phyloP scores from a whole-genome alignment of 2,329 filamentous ascomycete species.

The Clarireedia paspali region DNA sequence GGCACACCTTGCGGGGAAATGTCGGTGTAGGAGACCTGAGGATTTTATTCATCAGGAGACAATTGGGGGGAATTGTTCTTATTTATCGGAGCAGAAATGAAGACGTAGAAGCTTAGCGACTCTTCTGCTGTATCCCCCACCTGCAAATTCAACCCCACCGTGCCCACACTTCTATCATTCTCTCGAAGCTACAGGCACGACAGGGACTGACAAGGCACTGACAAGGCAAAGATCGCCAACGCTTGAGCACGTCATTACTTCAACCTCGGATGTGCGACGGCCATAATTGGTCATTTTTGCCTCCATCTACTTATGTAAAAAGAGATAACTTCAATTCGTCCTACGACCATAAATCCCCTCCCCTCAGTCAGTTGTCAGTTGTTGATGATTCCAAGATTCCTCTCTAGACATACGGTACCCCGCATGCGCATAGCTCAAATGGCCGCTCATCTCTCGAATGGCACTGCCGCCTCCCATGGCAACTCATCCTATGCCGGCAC shows the following conservation, averaged over 20 bases:
- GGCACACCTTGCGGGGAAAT: not conserved
- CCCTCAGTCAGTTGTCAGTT: slow-evolving; percentile 2
- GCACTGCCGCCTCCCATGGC: not conserved
- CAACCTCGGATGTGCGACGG: too few relatives aligned
- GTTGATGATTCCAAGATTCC: slow-evolving; percentile 25
- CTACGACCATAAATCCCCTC: not conserved
- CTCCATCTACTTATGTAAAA: not conserved
- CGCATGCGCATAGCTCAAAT: slow-evolving; percentile 37
- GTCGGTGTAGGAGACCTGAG: not conserved
- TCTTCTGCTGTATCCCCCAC: too few relatives aligned
- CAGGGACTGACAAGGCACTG: too few relatives aligned
- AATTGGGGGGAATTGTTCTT: too few relatives aligned
- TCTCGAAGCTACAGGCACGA: too few relatives aligned
- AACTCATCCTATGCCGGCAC: slow-evolving; percentile 13
- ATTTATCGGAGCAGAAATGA: too few relatives aligned
- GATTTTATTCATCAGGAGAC: not conserved
- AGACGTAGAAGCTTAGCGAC: too few relatives aligned
- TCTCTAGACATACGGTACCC: slow-evolving; percentile 22
- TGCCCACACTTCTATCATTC: too few relatives aligned
- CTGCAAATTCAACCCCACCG: too few relatives aligned
- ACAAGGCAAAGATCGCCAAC: too few relatives aligned
- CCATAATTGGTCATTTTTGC: not conserved
- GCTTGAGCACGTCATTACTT: too few relatives aligned
- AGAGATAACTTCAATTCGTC: not conserved
- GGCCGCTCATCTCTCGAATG: slow-evolving; percentile 34